Evolutionary conservation across 1,284 basidiomycete species (phyloP), one percentile per base, ranked within the genome.

Genomic region (Naganishia sp.): DNA sequence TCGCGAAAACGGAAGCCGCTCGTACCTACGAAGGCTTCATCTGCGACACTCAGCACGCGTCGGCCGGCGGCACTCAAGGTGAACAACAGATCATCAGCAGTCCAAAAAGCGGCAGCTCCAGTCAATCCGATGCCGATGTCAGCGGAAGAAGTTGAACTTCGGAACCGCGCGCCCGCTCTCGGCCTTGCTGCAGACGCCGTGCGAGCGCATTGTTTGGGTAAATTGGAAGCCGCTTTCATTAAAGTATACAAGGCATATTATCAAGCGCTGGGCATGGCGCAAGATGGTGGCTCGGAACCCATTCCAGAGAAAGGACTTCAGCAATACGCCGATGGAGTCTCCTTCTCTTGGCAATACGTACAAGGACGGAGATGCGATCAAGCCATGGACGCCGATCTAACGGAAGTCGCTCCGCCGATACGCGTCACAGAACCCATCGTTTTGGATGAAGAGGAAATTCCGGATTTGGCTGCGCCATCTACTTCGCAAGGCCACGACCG

Each of bases 391-490:
- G 59, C 21, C 15, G 59, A 61, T 25, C 43, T 61, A 3, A 52
- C 50, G 59, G 48, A 61, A 21, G 48, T 61, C 36, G 59, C 49
- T 28, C 59, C 59, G 18, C 59, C 59, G 10, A 61, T 61, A 61
- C 48, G 59, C 4, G 52, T 52, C 21, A 61, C 59, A 39, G 59
- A 61, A 6, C 59, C 59, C 21, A 61, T 61, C 7, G 59, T 61
- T 15, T 39, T 61, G 23, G 59, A 61, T 16, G 36, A 61, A 36
- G 59, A 61, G 23, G 59, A 61, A 15, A 28, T 25, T 21, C 59
- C 59, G n/a, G 33, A n/a, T n/a, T 23, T n/a, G 21, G 33, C 25
- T 31, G 16, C 31, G 11, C 10, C 28, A 6, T 18, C 16, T n/a
- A 13, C 2, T 11, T 31, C 15, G 15, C 18, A 54, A 13, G 33